These are phyloP conservation scores for Penicillium pulvis DNA, from an alignment of 495 filamentous ascomycete genomes.

Conservation along the genomic window DNA sequence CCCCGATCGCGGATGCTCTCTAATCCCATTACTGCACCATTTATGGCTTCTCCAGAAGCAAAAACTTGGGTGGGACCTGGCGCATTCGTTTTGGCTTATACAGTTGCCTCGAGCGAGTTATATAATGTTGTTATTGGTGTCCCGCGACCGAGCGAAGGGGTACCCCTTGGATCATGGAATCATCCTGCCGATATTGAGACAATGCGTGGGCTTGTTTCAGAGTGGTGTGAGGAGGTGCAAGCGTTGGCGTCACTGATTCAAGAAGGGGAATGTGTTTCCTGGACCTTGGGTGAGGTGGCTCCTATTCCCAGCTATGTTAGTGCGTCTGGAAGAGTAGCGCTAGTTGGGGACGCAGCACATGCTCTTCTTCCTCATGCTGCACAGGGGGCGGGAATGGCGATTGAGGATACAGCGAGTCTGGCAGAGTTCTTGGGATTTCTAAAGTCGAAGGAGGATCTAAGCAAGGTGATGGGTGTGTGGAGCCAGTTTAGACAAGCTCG, in stretches of 20 bases:
- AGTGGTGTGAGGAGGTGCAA: conserved; percentile 18
- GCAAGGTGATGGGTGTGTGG: conserved; percentile 14
- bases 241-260: conserved; percentile 15
- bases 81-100: conserved; percentile 16
- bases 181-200: conserved; percentile 17
- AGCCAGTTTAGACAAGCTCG: conserved; percentile 19
- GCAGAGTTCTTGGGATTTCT: conserved; percentile 17
- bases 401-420: conserved; percentile 19
- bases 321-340: conserved; percentile 16
- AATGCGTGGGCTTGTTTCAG: conserved; percentile 19
- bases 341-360: conserved; percentile 21
- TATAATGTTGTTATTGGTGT: conserved; percentile 19
- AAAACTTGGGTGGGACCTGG: conserved; percentile 13
- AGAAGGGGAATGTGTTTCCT: conserved; percentile 14
- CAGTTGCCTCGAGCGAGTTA: conserved; percentile 13
- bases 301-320: conserved; percentile 16
- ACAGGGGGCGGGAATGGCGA: conserved; percentile 21
- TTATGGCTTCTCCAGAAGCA: conserved; percentile 16
- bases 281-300: conserved; percentile 17
- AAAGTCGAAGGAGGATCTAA: conserved; percentile 13
- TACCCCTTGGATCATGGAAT: conserved; percentile 18
- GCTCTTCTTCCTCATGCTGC: conserved; percentile 22
- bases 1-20: conserved; percentile 17
- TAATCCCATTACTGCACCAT: conserved; percentile 17
- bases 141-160: conserved; percentile 12